Conservation (phyloP, 257 asterid species). For the Handroanthus guayacan region DNA sequence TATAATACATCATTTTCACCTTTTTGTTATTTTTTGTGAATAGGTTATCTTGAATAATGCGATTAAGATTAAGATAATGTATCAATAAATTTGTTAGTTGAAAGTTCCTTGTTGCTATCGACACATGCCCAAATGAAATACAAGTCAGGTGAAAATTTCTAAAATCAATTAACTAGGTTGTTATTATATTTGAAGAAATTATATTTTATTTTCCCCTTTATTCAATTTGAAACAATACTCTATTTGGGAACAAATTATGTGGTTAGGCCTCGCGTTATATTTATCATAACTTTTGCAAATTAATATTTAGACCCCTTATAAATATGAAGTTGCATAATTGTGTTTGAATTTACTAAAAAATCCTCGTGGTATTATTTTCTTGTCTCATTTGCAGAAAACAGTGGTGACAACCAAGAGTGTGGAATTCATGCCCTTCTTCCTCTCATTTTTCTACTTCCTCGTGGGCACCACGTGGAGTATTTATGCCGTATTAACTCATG, state of each 20-base stretch:
- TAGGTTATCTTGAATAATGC: background rate
- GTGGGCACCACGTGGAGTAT: slow-evolving; percentile 34
- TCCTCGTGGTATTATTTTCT: background rate
- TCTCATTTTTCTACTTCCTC: slow-evolving; percentile 35
- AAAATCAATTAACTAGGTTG: background rate
- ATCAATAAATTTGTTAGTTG: background rate
- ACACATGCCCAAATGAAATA: background rate
- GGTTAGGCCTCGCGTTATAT: too few relatives aligned
- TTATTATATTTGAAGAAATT: too few relatives aligned
- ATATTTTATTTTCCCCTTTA: too few relatives aligned
- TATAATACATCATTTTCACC: background rate
- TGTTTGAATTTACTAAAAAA: too few relatives aligned
- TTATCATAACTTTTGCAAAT: background rate
- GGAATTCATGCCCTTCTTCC: slow-evolving; percentile 44
- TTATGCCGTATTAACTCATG: slow-evolving; percentile 35
- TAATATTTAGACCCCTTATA: too few relatives aligned
- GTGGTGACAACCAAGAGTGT: slow-evolving; percentile 42
- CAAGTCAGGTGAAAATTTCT: background rate
- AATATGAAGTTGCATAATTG: background rate
- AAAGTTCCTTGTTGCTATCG: background rate
- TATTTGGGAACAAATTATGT: too few relatives aligned
- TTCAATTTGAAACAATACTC: too few relatives aligned
- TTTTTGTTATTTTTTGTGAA: background rate
- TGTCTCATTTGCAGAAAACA: slow-evolving; percentile 25
- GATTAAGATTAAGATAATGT: background rate